Evolutionary conservation across 495 filamentous ascomycete genomes (phyloP).

Genomic region (Trichoderma gamsii): DNA sequence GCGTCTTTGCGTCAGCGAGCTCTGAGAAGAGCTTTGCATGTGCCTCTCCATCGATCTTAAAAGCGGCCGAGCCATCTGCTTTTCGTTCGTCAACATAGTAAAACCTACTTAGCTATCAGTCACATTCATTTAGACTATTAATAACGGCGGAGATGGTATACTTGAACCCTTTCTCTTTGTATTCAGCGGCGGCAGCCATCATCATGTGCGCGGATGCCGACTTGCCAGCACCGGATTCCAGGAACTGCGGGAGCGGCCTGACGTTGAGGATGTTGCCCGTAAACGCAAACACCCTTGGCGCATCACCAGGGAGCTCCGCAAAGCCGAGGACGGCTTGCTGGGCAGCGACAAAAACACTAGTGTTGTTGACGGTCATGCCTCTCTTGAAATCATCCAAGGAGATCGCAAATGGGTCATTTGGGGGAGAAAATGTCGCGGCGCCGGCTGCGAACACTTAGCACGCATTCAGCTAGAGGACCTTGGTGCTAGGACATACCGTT

Average conservation of each 20-base stretch:
- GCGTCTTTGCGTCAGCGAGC: slow-evolving; percentile 30
- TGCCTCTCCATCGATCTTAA: slow-evolving; percentile 33
- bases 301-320: slow-evolving; percentile 29
- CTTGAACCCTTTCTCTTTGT: slow-evolving; percentile 43
- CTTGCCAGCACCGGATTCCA: slow-evolving; percentile 40
- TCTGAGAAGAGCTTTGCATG: slow-evolving; percentile 35
- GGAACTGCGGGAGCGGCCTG: slow-evolving; percentile 25
- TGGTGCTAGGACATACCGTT: slow-evolving; percentile 33
- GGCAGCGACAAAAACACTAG: slow-evolving; percentile 39
- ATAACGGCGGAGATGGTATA: slow-evolving; percentile 22
- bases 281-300: slow-evolving; percentile 42
- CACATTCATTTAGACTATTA: slow-evolving; percentile 16
- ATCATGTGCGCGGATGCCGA: slow-evolving; percentile 42
- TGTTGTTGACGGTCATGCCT: slow-evolving; percentile 40
- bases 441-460: slow-evolving; percentile 20
- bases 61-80: slow-evolving; percentile 16
- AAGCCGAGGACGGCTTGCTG: slow-evolving; percentile 39
- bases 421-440: slow-evolving; percentile 21
- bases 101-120: slow-evolving; percentile 31
- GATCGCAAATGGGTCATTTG: slow-evolving; percentile 32
- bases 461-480: slow-evolving; percentile 16
- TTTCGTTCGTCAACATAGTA: slow-evolving; percentile 45
- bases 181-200: slow-evolving; percentile 32
- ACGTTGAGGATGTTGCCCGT: slow-evolving; percentile 44
- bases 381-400: slow-evolving; percentile 30